Evolutionary conservation across 768 basidiomycete species (phyloP).

Genomic region (Zangia roseola): DNA sequence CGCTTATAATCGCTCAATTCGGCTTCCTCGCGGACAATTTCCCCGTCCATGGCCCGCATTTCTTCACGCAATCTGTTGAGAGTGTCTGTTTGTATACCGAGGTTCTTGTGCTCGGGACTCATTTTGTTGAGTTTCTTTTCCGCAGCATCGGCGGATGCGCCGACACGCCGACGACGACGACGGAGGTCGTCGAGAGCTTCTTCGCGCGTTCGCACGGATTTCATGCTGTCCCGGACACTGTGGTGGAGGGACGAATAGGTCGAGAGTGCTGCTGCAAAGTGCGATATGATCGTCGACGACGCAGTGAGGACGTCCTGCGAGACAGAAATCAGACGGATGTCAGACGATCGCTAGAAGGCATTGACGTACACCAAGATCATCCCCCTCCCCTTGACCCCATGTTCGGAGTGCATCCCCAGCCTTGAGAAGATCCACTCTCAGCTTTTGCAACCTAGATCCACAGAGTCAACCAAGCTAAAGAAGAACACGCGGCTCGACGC

Average conservation of each 20-base stretch:
- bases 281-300: slow-evolving; percentile 62
- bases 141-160: slow-evolving; percentile 72
- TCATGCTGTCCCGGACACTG: slow-evolving; percentile 63
- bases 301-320: slow-evolving; percentile 71
- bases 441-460: slow-evolving; percentile 53
- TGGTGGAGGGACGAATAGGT: slow-evolving; percentile 72
- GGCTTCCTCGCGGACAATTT: slow-evolving; percentile 83
- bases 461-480: neutral
- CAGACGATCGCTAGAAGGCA: neutral
- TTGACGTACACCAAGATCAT: slow-evolving; percentile 68
- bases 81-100: slow-evolving; percentile 67
- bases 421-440: slow-evolving; percentile 63
- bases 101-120: slow-evolving; percentile 85
- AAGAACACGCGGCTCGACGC: slow-evolving; percentile 26
- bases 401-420: slow-evolving; percentile 68
- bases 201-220: slow-evolving; percentile 79
- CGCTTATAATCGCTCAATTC: slow-evolving; percentile 83
- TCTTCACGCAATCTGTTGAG: slow-evolving; percentile 72
- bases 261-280: slow-evolving; percentile 64
- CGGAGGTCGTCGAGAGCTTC: slow-evolving; percentile 79
- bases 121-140: slow-evolving; percentile 90
- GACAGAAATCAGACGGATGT: neutral
- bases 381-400: slow-evolving; percentile 81
- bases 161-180: slow-evolving; percentile 63
- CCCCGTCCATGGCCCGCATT: slow-evolving; percentile 73